phyloP scores from a whole-genome alignment of 441 rosid genomes.

The Viola pubescens region DNA sequence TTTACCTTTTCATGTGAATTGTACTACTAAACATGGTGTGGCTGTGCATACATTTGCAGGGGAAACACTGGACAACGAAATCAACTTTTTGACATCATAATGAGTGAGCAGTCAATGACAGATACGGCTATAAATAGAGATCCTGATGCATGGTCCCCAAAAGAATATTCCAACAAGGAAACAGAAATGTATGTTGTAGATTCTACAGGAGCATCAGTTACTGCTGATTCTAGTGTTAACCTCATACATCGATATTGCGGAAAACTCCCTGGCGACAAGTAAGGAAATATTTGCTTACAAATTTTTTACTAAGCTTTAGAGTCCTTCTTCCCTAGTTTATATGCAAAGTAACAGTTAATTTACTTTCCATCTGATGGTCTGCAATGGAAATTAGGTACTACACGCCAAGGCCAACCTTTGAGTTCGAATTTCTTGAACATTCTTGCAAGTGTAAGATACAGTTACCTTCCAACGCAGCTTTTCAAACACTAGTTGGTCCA shows the following conservation, averaged over 20 bases:
- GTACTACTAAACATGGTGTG: background rate
- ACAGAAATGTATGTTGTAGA: slow-evolving; percentile 31
- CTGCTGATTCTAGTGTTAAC: slow-evolving; percentile 48
- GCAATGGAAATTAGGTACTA: slow-evolving; percentile 33
- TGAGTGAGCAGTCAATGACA: slow-evolving; percentile 48
- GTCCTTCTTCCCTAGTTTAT: background rate
- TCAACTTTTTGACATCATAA: slow-evolving; percentile 56
- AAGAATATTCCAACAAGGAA: slow-evolving; percentile 29
- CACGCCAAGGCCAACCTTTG: slow-evolving; percentile 43
- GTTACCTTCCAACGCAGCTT: slow-evolving; percentile 49
- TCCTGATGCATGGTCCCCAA: slow-evolving; percentile 33
- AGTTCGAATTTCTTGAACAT: slow-evolving; percentile 25
- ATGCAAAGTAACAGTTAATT: background rate
- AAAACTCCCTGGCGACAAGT: slow-evolving; percentile 64
- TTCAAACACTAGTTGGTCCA: slow-evolving; percentile 54
- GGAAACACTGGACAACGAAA: slow-evolving; percentile 60
- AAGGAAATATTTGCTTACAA: slow-evolving; percentile 13
- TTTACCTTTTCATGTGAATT: background rate
- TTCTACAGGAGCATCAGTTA: slow-evolving; percentile 48
- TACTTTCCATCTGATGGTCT: slow-evolving; percentile 8
- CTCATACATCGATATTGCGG: slow-evolving; percentile 45
- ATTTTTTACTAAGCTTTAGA: background rate
- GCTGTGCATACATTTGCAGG: slow-evolving; percentile 32
- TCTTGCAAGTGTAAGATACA: slow-evolving; percentile 37
- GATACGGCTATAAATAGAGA: slow-evolving; percentile 48